Evolutionary conservation across 129 eudicot species (phyloP), one percentile per base, ranked within the genome.

Genomic region (Tagetes patula): DNA sequence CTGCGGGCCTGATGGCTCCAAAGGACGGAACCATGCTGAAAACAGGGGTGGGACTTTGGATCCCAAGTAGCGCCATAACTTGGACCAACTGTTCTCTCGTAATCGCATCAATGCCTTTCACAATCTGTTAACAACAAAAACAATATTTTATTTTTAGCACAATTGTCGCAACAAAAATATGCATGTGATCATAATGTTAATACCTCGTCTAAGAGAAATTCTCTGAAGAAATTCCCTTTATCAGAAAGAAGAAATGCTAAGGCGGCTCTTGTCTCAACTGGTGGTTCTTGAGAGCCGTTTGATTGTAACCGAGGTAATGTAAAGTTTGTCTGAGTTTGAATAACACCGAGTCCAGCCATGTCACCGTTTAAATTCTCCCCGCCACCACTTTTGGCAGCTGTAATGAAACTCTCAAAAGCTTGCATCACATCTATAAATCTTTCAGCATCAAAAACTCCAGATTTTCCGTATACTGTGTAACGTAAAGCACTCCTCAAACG

Each of bases 331-430:
- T 85, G 91, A 67, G 32, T 84, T 83, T 81, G 89, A 64, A 91
- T 68, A 69, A 95, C 32, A 41, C 99, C 99, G 58, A 95, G 99
- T 77, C 84, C 99, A 39, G 99, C 99, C 99, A 95, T 95, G 72
- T 84, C 82, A 75, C 99, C 99, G 20, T 83, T 88, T 53, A 95
- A 65, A 69, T 82, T 71, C 78, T 90, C 99, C 53, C 99, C 99
- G 20, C 99, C 99, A 71, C 99, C 99, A 72, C 99, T 95, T 85
- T 91, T 95, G 42, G 99, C 99, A 3, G 99, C 97, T 64, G 89
- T 85, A 65, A 88, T 91, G 75, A 95, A 95, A 74, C 76, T 91
- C 80, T 95, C 99, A 67, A 95, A 95, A 53, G 99, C 99, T 88
- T 95, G 96, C 99, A 95, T 95, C 31, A 95, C 99, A 72, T 95